These are phyloP conservation scores for Penicillium sp. DNA, from an alignment of 2,329 filamentous ascomycete species.

Conservation along the genomic window DNA sequence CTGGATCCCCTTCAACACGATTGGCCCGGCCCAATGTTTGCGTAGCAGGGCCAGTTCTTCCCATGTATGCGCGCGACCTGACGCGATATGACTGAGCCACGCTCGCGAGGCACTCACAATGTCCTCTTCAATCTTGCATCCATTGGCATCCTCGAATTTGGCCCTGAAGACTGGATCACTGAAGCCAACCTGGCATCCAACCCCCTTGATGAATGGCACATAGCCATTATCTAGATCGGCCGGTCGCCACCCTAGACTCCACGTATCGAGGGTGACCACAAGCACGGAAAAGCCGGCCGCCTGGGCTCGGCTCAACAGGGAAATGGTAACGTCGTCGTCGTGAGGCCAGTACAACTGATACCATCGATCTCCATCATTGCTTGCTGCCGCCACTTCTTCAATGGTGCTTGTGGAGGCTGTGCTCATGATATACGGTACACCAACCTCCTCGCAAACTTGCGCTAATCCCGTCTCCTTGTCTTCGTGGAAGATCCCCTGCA, in stretches of 20 bases:
- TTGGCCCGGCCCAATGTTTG: conserved; percentile 57
- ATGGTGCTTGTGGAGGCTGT: conserved; percentile 60
- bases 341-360: conserved; percentile 71
- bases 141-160: conserved; percentile 49
- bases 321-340: conserved; percentile 59
- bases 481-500: conserved; percentile 61
- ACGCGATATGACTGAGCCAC: conserved; percentile 51
- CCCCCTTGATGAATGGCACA: conserved; percentile 51
- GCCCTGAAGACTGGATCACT: conserved; percentile 60
- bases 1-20: conserved; percentile 57
- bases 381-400: conserved; percentile 59
- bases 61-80: conserved; percentile 53
- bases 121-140: conserved; percentile 44
- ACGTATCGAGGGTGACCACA: conserved; percentile 69
- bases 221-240: conserved; percentile 57
- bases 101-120: conserved; percentile 45
- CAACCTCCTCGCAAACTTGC: conserved; percentile 53
- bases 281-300: conserved; percentile 58
- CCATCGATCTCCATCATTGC: conserved; percentile 56
- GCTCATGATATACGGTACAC: conserved; percentile 61
- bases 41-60: conserved; percentile 55
- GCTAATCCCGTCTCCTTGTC: conserved; percentile 61
- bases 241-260: conserved; percentile 60
- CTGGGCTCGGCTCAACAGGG: conserved; percentile 57
- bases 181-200: conserved; percentile 59